Conservation (phyloP, 495 filamentous ascomycete genomes). For the Elasticomyces elasticus region DNA sequence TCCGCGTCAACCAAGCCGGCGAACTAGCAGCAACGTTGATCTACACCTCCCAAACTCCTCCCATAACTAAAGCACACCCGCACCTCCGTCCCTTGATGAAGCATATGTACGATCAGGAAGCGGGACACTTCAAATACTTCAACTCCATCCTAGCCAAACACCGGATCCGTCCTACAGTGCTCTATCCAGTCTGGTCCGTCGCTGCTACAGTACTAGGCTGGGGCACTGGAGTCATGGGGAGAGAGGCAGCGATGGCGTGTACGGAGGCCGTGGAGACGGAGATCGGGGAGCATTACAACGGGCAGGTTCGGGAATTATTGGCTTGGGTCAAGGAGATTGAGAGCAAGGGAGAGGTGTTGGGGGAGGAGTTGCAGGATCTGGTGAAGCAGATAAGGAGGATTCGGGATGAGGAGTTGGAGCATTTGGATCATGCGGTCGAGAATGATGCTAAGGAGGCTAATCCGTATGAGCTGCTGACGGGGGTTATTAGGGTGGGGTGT, state of each 20-base stretch:
- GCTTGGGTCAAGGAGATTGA: conserved; percentile 64
- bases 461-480: conserved; percentile 83
- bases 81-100: conserved; percentile 83
- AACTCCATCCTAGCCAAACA: conserved; percentile 75
- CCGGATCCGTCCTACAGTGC: conserved; percentile 82
- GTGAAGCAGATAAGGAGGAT: conserved; percentile 67
- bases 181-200: conserved; percentile 86
- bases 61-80: conserved; percentile 63
- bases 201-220: conserved; percentile 80
- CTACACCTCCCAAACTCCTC: conserved; percentile 50
- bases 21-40: conserved; percentile 37
- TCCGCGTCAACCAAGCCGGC: conserved; percentile 39
- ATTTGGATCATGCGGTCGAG: conserved; percentile 87
- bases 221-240: conserved; percentile 78
- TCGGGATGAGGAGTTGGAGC: conserved; percentile 92
- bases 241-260: conserved; percentile 96
- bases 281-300: conserved; percentile 93
- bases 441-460: conserved; percentile 81
- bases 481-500: conserved; percentile 78
- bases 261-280: conserved; percentile 98
- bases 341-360: conserved; percentile 59
- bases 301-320: conserved; percentile 70
- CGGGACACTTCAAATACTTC: conserved; percentile 74
- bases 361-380: conserved; percentile 66
- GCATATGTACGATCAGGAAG: conserved; percentile 98